A percentile compares a stretch with the other conserved stretches of the same genome.
Evolutionary conservation across 1,139 yeast species (phyloP).

Genomic region (Casaregolazyma suthepensis): DNA sequence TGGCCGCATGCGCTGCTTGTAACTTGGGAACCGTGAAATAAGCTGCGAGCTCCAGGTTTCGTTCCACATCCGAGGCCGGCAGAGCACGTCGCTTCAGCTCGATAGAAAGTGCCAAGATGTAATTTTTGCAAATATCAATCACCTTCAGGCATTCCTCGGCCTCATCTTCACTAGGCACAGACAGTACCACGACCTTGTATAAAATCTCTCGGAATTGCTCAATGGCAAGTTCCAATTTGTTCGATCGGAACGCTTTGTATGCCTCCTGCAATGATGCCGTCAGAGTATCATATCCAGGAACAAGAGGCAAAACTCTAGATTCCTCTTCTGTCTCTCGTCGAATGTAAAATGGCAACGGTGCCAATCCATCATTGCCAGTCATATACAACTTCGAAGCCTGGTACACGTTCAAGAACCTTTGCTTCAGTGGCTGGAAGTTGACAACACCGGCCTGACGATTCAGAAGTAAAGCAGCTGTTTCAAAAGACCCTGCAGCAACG

Average conservation of each 20-base stretch:
- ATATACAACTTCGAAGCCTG: slow-evolving; percentile 70
- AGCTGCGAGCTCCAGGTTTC: slow-evolving; percentile 91
- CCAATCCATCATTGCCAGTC: slow-evolving; percentile 67
- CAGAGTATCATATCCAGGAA: slow-evolving; percentile 72
- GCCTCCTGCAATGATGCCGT: slow-evolving; percentile 56
- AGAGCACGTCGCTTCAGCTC: slow-evolving; percentile 83
- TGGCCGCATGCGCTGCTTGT: slow-evolving; percentile 74
- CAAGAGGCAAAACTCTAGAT: slow-evolving; percentile 49
- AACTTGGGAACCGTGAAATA: slow-evolving; percentile 84
- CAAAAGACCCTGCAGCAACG: slow-evolving; percentile 95
- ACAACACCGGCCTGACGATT: slow-evolving; percentile 84
- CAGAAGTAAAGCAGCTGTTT: slow-evolving; percentile 87
- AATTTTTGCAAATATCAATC: slow-evolving; percentile 74
- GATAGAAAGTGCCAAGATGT: slow-evolving; percentile 83
- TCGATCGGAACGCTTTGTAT: slow-evolving; percentile 74
- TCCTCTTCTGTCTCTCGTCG: slow-evolving; percentile 46
- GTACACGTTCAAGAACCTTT: slow-evolving; percentile 76
- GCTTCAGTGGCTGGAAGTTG: slow-evolving; percentile 80
- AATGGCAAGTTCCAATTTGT: slow-evolving; percentile 77
- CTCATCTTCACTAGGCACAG: slow-evolving; percentile 68
- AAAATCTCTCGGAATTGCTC: slow-evolving; percentile 71
- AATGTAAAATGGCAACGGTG: slow-evolving; percentile 63
- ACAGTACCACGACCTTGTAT: slow-evolving; percentile 64
- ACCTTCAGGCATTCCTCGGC: slow-evolving; percentile 71
- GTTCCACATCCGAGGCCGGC: slow-evolving; percentile 68